Evolutionary conservation across 768 basidiomycete species (phyloP).

Genomic region (Steccherinum ochraceum): DNA sequence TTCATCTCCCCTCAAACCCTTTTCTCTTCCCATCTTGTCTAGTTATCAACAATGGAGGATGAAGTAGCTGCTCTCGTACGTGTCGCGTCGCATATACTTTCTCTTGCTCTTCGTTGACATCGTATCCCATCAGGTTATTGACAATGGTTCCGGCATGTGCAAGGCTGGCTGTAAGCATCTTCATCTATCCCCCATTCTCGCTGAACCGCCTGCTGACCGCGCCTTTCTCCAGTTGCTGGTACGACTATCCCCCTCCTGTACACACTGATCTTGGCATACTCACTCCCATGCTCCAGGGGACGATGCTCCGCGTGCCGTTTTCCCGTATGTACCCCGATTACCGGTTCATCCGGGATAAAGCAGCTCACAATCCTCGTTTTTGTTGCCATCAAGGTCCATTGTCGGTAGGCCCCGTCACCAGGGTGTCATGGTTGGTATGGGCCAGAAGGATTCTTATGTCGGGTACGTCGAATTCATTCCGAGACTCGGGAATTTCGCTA

Average conservation of each 20-base stretch:
- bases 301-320: constrained; percentile 96
- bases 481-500: background rate
- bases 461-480: constrained; percentile 33
- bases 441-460: constrained; percentile 73
- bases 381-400: constrained; percentile 40
- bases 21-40: constrained; percentile 16
- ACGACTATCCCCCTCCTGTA: constrained; percentile 4
- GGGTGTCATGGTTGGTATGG: constrained; percentile 76
- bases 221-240: constrained; percentile 70
- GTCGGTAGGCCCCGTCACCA: constrained; percentile 70
- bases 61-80: constrained; percentile 54
- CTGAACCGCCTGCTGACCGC: constrained; percentile 62
- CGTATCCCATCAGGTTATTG: constrained; percentile 54
- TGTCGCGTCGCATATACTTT: constrained; percentile 1
- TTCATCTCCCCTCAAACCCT: constrained; percentile 11
- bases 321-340: constrained; percentile 62
- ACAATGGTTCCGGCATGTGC: constrained; percentile 99
- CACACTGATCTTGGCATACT: background rate
- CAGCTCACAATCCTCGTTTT: too few species aligned
- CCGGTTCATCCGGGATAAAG: background rate
- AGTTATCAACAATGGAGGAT: constrained; percentile 47
- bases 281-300: constrained; percentile 49
- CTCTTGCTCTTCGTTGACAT: constrained; percentile 2
- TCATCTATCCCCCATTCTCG: constrained; percentile 19
- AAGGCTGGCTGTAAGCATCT: constrained; percentile 90